Evolutionary conservation across 2,329 filamentous ascomycete species (phyloP), one percentile per base, ranked within the genome.

Genomic region (Pyricularia grisea): DNA sequence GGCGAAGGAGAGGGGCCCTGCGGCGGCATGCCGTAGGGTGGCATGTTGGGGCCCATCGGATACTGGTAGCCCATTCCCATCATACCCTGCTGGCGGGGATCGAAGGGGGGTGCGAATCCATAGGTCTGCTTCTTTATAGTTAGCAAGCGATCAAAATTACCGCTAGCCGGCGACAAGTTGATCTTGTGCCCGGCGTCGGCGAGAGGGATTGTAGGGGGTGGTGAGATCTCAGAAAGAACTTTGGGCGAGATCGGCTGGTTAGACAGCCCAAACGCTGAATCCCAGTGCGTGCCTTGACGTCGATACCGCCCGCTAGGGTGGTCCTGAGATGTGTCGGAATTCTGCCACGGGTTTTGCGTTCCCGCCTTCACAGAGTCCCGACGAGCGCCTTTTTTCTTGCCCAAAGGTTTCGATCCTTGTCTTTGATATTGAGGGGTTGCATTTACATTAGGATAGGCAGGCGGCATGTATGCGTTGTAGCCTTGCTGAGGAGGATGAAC

Each of bases 111-210:
- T 42, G 79, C 79, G 72, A 84, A 90, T 69, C 81, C 83, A 77
- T 84, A 88, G 72, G 81, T 84, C 89, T 94, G 91, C 77, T 86
- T 81, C 81, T 86, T 86, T 74, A 84, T 80, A 76, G 87, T 93
- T 83, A 94, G 90, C 87, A 86, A 84, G 72, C 86, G 84, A 78
- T 94, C 90, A 85, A 90, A 92, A 73, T 88, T 84, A 75, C 87
- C 87, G 76, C 82, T 89, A 75, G 88, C 87, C 70, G 90, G 90
- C 72, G 89, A 89, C 70, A 93, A 79, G 80, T 92, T 58, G 25
- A 67, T 60, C 66, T 67, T 67, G 25, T 67, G 50, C 60, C 66
- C 66, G 23, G 65, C 31, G 3, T 23, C 42, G 73, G 58, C 75
- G 70, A 71, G 73, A 72, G 71, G 73, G 17, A 36, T 66, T 36